phyloP scores from a whole-genome alignment of 106 monocot genomes.

The Dioscorea alata region DNA sequence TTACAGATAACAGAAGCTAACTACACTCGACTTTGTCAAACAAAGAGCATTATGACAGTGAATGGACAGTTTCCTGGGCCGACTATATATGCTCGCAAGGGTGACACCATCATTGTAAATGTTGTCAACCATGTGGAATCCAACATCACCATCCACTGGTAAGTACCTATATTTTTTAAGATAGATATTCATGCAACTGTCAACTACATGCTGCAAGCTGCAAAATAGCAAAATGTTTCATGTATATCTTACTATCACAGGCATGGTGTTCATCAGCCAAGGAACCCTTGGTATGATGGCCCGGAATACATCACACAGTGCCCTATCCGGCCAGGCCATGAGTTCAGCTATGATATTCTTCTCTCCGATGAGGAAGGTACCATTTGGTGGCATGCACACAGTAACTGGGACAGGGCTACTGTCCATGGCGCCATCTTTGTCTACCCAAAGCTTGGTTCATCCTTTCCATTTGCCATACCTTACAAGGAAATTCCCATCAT shows the following conservation, averaged over 20 bases:
- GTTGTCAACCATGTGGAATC: conserved; percentile 30
- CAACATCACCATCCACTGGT: conserved; percentile 55
- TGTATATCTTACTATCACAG: too few species aligned
- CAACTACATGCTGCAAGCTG: too few species aligned
- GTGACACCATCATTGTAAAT: conserved; percentile 34
- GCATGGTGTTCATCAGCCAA: too few species aligned
- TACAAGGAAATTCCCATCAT: conserved; percentile 10
- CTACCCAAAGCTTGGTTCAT: not conserved
- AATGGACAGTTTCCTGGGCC: conserved; percentile 54
- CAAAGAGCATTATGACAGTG: conserved; percentile 42
- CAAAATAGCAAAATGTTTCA: too few species aligned
- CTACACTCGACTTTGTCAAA: conserved; percentile 35
- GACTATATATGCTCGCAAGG: conserved; percentile 37
- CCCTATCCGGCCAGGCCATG: conserved; percentile 14
- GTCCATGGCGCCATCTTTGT: conserved; percentile 21
- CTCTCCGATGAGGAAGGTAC: conserved; percentile 15
- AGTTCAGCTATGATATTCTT: conserved; percentile 1
- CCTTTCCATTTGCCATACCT: conserved; percentile 2
- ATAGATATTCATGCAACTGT: too few species aligned
- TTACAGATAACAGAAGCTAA: conserved; percentile 25
- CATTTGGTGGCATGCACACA: conserved; percentile 25
- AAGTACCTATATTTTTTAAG: not conserved
- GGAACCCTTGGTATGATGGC: conserved; percentile 7
- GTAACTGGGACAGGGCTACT: conserved; percentile 14
- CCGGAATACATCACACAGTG: conserved; percentile 24